These are phyloP conservation scores for Termitomyces sp. DNA, from an alignment of 768 basidiomycete species.

Conservation along the genomic window DNA sequence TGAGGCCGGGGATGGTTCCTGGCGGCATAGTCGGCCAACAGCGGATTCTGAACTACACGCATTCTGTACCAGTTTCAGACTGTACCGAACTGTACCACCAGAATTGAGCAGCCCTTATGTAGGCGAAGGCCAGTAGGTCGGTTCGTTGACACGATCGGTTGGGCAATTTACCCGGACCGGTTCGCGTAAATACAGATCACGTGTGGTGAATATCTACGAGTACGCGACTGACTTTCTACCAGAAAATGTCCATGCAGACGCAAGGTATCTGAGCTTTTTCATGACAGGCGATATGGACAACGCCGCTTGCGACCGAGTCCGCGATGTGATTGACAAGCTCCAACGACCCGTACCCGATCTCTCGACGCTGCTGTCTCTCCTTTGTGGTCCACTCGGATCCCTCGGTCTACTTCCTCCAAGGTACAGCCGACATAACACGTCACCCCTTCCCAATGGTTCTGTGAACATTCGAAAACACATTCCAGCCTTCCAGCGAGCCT, in stretches of 20 bases:
- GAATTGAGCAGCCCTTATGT: too few relatives aligned
- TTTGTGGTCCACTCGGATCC: slow-evolving; percentile 56
- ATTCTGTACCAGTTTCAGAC: too few relatives aligned
- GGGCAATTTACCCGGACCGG: too few relatives aligned
- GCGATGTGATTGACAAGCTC: slow-evolving; percentile 43
- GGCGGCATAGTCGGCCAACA: too few relatives aligned
- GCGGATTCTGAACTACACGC: too few relatives aligned
- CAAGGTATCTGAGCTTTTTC: neutral
- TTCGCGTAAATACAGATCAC: neutral
- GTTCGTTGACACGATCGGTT: neutral
- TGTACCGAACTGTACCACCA: too few relatives aligned
- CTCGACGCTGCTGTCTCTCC: slow-evolving; percentile 50
- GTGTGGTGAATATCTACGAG: neutral
- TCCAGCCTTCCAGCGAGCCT: slow-evolving; percentile 59
- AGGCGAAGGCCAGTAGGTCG: too few relatives aligned
- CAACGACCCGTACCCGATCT: slow-evolving; percentile 48
- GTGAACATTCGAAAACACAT: slow-evolving; percentile 39
- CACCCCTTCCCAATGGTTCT: slow-evolving; percentile 32
- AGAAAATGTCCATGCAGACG: neutral
- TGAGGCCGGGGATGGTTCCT: too few relatives aligned
- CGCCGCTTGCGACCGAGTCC: slow-evolving; percentile 22
- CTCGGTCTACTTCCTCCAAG: slow-evolving; percentile 60
- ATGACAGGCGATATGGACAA: slow-evolving; percentile 12
- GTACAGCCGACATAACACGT: slow-evolving; percentile 43
- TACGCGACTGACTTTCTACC: neutral